Evolutionary conservation across 2,329 filamentous ascomycete species (phyloP), one percentile per base, ranked within the genome.

Genomic region (Hypoxylon sp.): DNA sequence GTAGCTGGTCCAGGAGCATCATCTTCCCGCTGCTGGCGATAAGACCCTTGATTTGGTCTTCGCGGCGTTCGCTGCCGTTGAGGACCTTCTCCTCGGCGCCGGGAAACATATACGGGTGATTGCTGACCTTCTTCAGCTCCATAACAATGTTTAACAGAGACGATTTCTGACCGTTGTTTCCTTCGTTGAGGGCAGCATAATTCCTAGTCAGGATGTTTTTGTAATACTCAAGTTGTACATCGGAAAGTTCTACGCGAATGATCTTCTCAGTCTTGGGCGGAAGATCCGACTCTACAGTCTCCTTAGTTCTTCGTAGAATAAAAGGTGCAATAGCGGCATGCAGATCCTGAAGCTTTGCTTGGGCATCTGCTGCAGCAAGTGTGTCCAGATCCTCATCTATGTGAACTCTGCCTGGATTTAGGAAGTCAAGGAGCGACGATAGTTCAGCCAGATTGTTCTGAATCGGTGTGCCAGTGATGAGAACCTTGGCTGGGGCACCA

Each of bases 261-360:
- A 99, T 99, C 84, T 98, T 99, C 80, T 99, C 96, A 0, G 94
- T 97, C 84, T 99, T 99, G 0, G 95, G 94, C 11, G 96, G 96
- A 26, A 99, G 84, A 74, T 99, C 96, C 22, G 94, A 97, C 79
- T 98, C 96, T 6, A 99, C 97, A 63, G 96, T 98, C 78, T 97
- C 93, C 81, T 99, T 99, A 17, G 96, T 98, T 57, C 96, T 92
- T 42, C 96, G 93, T 58, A 99, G 86, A 84, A 99, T 98, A 78
- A 93, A 98, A 1, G 96, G 96, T 19, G 95, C 92, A 74, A 99
- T 97, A 24, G 93, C 89, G 58, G 89, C 89, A 65, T 96, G 97
- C 44, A 99, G 87, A 63, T 94, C 90, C 63, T 92, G 90, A 42
- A 99, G 89, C 81, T 98, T 97, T 74, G 91, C 87, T 75, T 94